Base-by-base conservation (phyloP, 1,284 basidiomycete genomes). In the Neolentinus lepideus region DNA sequence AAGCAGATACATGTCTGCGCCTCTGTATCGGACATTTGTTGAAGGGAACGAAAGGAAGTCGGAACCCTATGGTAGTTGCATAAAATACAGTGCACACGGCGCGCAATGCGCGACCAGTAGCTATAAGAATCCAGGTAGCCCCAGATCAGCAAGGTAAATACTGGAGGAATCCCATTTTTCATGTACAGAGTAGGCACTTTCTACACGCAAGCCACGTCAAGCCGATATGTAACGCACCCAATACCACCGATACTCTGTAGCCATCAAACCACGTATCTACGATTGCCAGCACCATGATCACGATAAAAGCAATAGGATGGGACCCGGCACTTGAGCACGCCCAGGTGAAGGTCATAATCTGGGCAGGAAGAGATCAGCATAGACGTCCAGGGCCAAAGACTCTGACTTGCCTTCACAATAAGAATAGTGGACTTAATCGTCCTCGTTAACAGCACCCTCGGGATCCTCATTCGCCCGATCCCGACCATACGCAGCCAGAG, bases 201-300 rank as follows among this genome's bases (percentile, higher is more conserved):
- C 16, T 46, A 10, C 43, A 46, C n/a, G 19, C 62, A 22, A 63
- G 54, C 50, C 59, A 52, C 10, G 69, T 53, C 11, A 71, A 57
- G 29, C 62, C 65, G 10, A 74, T 46, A 64, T 81, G 79, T 10
- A 73, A 60, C 10, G 66, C 38, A 0, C 69, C 75, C 24, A 81
- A 64, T 33, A 71, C 58, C 2, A 73, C 51, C 2, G 75, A 75
- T 14, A 70, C 60, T 56, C 60, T 60, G 12, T 77, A 53, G 3
- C 65, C 64, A 47, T 78, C 79, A 26, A 76, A 71, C 61, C 75
- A 68, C 6, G 75, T 78, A 66, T 81, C 79, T 53, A 69, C 56
- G 33, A 80, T 59, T 1, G 77, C 80, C 1, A 73, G 69, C 3
- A 67, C 59, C 29, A 73, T 60, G 50, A 77, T 60, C 14, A 66